These are phyloP conservation scores for Phylloporus arenicola DNA, from an alignment of 768 basidiomycete species.

Conservation along the genomic window DNA sequence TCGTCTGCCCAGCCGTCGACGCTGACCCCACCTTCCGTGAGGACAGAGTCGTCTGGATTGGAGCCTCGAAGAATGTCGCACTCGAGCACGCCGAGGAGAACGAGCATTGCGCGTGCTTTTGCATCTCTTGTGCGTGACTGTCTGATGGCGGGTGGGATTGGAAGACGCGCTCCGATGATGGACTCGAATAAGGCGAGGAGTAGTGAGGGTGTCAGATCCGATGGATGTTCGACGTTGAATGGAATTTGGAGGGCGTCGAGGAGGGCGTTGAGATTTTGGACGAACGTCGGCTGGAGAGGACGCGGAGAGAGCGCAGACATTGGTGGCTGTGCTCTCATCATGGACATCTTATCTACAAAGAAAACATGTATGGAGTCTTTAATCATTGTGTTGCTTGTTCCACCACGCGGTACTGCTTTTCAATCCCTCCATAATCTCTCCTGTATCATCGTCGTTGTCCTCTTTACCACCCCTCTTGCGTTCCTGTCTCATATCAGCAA, in stretches of 20 bases:
- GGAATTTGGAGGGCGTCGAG: constrained; percentile 42
- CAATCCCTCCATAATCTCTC: constrained; percentile 13
- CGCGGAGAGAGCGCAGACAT: background rate
- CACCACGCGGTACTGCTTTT: constrained; percentile 2
- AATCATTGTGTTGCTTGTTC: background rate
- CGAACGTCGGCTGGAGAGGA: constrained; percentile 8
- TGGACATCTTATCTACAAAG: no score
- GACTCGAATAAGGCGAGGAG: constrained; percentile 67
- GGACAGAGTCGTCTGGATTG: constrained; percentile 27
- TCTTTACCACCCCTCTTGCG: background rate
- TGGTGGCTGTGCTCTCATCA: background rate
- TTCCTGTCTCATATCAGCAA: constrained; percentile 11
- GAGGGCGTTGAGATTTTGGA: constrained; percentile 40
- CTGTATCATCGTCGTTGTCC: constrained; percentile 1
- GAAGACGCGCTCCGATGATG: constrained; percentile 50
- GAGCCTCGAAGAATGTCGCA: constrained; percentile 48
- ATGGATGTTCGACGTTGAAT: constrained; percentile 43
- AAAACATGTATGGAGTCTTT: no score
- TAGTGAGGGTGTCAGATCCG: constrained; percentile 66
- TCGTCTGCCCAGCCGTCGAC: constrained; percentile 37
- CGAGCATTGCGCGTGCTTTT: constrained; percentile 62
- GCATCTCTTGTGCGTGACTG: constrained; percentile 32
- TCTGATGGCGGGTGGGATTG: constrained; percentile 34
- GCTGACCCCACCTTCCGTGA: constrained; percentile 19
- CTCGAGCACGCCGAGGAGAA: constrained; percentile 71